Conservation (phyloP, 305 asterid genomes). For the Fraxinus sp. region DNA sequence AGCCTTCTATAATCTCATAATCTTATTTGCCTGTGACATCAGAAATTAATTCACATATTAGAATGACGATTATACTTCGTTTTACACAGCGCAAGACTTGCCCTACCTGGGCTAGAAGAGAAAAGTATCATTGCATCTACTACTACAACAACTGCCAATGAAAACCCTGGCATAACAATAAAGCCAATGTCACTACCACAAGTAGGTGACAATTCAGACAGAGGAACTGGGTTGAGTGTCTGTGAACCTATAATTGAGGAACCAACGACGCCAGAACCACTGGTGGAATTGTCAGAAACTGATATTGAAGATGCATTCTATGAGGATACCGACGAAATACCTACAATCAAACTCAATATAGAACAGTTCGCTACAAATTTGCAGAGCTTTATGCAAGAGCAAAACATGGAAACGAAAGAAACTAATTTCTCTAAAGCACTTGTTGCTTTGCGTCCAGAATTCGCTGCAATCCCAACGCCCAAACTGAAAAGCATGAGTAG, state of each 20-base stretch:
- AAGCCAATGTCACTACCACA: conserved; percentile 52
- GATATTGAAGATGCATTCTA: conserved; percentile 85
- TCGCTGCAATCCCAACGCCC: conserved; percentile 74
- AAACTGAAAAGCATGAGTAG: conserved; percentile 75
- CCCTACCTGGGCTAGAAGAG: conserved; percentile 78
- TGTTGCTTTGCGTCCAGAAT: conserved; percentile 67
- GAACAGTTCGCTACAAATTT: conserved; percentile 63
- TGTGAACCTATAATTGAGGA: conserved; percentile 80
- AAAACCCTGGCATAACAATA: conserved; percentile 25
- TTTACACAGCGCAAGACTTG: conserved; percentile 74
- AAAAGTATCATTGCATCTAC: conserved; percentile 48
- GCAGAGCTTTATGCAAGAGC: conserved; percentile 59
- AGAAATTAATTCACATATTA: background rate
- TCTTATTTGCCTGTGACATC: conserved; percentile 7
- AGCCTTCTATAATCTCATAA: conserved; percentile 25
- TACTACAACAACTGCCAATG: conserved; percentile 34
- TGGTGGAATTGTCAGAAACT: conserved; percentile 43
- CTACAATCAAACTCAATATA: conserved; percentile 70
- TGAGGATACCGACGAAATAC: conserved; percentile 89
- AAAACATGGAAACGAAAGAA: conserved; percentile 53
- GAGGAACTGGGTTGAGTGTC: conserved; percentile 25
- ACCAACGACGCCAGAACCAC: conserved; percentile 73
- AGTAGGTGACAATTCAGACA: conserved; percentile 31
- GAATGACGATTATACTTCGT: conserved; percentile 10
- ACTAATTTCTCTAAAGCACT: conserved; percentile 77